A percentile compares a stretch with the other conserved stretches of the same genome.
Evolutionary conservation across 495 filamentous ascomycete genomes (phyloP).

Genomic region (Lasiosphaeris hirsuta): DNA sequence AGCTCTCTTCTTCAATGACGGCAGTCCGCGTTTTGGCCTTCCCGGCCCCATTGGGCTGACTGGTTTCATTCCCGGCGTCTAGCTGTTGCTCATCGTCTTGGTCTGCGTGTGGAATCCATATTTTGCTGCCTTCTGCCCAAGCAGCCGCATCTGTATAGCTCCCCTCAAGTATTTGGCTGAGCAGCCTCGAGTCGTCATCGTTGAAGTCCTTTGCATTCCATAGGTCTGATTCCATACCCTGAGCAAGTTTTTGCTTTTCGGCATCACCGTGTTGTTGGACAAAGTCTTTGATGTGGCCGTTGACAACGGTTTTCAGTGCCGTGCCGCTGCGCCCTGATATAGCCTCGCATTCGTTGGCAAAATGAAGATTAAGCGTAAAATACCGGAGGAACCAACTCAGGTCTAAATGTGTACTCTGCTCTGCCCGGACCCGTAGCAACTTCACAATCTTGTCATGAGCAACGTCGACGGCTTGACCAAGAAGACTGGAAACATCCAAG

Average conservation of each 20-base stretch:
- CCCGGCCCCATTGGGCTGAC: constrained; percentile 47
- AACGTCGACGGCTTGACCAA: constrained; percentile 89
- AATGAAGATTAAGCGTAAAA: constrained; percentile 88
- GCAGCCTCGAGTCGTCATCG: constrained; percentile 57
- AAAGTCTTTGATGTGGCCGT: constrained; percentile 88
- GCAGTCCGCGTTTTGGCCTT: constrained; percentile 73
- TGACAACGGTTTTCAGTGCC: constrained; percentile 80
- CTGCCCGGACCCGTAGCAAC: constrained; percentile 84
- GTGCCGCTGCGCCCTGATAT: constrained; percentile 86
- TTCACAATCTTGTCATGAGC: constrained; percentile 91
- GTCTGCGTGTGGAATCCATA: constrained; percentile 60
- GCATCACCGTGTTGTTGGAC: constrained; percentile 70
- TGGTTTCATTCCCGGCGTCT: constrained; percentile 15
- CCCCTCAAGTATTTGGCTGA: constrained; percentile 67
- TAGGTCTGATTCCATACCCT: constrained; percentile 82
- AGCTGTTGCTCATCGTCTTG: constrained; percentile 24
- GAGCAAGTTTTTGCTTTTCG: constrained; percentile 74
- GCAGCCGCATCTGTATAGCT: constrained; percentile 75
- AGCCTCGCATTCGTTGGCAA: constrained; percentile 95
- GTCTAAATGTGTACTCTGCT: constrained; percentile 70
- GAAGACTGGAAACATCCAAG: constrained; percentile 88
- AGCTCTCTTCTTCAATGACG: constrained; percentile 78
- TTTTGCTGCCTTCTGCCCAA: constrained; percentile 68
- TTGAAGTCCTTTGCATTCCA: constrained; percentile 89
- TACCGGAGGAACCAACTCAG: constrained; percentile 82